Evolutionary conservation across 345 rosid species (phyloP), one percentile per base, ranked within the genome.

Genomic region (Heritiera littoralis): DNA sequence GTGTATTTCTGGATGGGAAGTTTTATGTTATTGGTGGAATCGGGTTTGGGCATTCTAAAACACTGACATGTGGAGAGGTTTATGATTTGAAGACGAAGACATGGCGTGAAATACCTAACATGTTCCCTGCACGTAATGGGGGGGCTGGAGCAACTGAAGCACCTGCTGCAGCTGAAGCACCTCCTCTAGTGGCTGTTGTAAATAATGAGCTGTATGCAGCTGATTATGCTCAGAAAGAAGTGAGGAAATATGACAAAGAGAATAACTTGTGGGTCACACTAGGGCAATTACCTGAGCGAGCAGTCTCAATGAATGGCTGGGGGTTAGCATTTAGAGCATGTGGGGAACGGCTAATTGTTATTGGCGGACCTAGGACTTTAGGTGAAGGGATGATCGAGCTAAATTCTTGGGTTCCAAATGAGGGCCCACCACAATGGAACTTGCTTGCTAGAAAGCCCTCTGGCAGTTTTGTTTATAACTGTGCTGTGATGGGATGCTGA

Each of bases 401-500:
- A 17, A 86, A 92, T 81, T 84, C 90, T 35, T 95, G 98, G 98
- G 86, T 82, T 71, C 93, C 98, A 15, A 83, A 74, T 46, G 83
- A 87, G 68, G 92, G 89, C 18, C 85, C 92, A 14, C 91, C 91
- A 0, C 81, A 85, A 10, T 94, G 98, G 98, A 79, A 81, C 56
- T 63, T 88, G 83, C 93, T 94, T 1, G 97, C 88, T 0, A 72
- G 84, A 69, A 89, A 86, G 82, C 91, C 78, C 8, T 85, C 88
- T 0, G 84, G 86, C 43, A 87, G 85, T 74, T 94, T 94, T 78
- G 97, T 94, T 56, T 94, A 87, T 79, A 94, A 91, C 77, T 92
- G 98, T 79, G 86, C 97, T 1, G 96, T 92, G 66, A 94, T 92
- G 97, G 92, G 98, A 70, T 92, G 97, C 80, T 94, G 85, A 94